Evolutionary conservation across 129 eudicot species (phyloP), one percentile per base, ranked within the genome.

Genomic region (Centella asiatica): DNA sequence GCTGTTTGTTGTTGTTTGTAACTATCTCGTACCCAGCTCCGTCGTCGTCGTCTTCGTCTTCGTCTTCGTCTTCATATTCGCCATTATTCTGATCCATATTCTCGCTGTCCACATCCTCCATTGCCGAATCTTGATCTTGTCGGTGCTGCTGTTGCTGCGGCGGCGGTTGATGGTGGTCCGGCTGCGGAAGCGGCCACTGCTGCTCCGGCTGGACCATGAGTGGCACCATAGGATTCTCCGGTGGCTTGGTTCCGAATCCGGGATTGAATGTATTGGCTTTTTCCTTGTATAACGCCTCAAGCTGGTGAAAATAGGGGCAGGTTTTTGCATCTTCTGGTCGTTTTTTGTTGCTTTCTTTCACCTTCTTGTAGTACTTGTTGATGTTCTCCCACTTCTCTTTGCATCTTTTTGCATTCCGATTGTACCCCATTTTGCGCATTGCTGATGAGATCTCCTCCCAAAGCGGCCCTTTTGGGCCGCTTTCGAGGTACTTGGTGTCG

Each of bases 311-410:
- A 60, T 90, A 90, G 0, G 97, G 97, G 66, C 97, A 90, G 0
- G 97, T 90, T 52, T 90, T 90, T 2, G 95, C 84, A 50, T 86
- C 97, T 23, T 90, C 93, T 17, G 95, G 97, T 4, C 97, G 69
- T 51, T 83, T 90, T 72, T 83, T 90, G 83, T 84, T 90, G 80
- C 97, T 90, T 60, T 90, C 97, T 51, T 90, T 90, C 33, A 90
- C 93, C 39, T 90, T 90, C 79, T 90, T 90, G 75, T 76, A 90
- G 77, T 90, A 90, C 39, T 90, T 90, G 89, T 90, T 90, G 60
- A 90, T 90, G 78, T 89, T 89, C 67, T 89, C 97, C 97, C 97
- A 89, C 72, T 89, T 89, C 73, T 89, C 97, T 51, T 90, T 90
- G 81, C 97, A 90, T 39, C 97, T 52, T 68, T 90, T 90, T 0